phyloP scores from a whole-genome alignment of 2,329 filamentous ascomycete species.

The Botrytis fragariae region DNA sequence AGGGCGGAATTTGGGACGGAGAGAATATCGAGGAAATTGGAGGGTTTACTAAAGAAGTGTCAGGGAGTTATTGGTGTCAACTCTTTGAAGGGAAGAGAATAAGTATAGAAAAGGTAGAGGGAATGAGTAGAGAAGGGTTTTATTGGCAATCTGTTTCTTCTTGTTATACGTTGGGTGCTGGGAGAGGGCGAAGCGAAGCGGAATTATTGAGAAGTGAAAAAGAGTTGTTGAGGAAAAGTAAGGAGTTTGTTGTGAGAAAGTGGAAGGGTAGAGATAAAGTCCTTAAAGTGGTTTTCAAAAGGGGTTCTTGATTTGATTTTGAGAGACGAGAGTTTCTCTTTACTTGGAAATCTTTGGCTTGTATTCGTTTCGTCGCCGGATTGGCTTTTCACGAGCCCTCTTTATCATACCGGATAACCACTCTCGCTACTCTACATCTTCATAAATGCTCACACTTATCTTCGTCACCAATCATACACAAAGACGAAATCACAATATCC shows the following conservation, averaged over 20 bases:
- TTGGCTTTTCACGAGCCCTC: background rate
- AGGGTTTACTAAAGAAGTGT: background rate
- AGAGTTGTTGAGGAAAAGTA: conserved; percentile 7
- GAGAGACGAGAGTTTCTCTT: background rate
- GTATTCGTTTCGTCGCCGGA: background rate
- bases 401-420: background rate
- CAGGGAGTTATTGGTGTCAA: background rate
- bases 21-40: background rate
- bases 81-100: background rate
- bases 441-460: background rate
- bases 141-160: conserved; percentile 11
- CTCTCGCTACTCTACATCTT: background rate
- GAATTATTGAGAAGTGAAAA: conserved; percentile 9
- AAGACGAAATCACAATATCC: background rate
- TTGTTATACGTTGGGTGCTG: conserved; percentile 2
- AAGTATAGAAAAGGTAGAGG: background rate
- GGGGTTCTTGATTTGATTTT: background rate
- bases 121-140: conserved; percentile 12
- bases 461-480: background rate
- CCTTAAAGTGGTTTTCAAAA: background rate
- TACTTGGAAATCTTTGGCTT: background rate
- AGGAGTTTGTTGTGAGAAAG: conserved; percentile 6
- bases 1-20: background rate
- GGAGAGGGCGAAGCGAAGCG: background rate
- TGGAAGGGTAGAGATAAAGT: background rate